Evolutionary conservation across 169 alveolate species (phyloP).

Genomic region (Condylostoma magnum): DNA sequence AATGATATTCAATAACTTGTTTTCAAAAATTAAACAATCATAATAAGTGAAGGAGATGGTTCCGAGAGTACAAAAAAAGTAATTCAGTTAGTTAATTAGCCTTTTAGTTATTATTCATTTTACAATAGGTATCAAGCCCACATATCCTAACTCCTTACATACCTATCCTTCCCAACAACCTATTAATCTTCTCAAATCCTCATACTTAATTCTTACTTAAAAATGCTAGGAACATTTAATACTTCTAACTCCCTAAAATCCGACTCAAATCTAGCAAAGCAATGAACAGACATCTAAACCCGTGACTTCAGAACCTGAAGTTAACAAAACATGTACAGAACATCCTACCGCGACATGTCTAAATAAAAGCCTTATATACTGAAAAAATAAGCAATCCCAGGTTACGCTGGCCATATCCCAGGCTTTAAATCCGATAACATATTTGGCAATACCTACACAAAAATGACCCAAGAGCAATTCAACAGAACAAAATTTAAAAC

Average conservation of each 20-base stretch:
- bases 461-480: slow-evolving; percentile 8
- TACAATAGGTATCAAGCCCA: too few species aligned
- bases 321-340: slow-evolving; percentile 21
- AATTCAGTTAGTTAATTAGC: too few species aligned
- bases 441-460: slow-evolving; percentile 21
- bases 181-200: too few species aligned
- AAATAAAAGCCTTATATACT: neutral
- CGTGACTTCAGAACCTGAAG: slow-evolving; percentile 26
- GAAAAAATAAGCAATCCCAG: slow-evolving; percentile 20
- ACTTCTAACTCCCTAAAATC: neutral
- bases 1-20: too few species aligned
- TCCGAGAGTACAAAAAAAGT: too few species aligned
- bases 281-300: neutral
- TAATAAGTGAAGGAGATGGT: too few species aligned
- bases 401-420: slow-evolving; percentile 30
- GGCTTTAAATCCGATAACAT: slow-evolving; percentile 15
- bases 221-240: slow-evolving; percentile 31
- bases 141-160: too few species aligned
- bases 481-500: slow-evolving; percentile 12
- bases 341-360: slow-evolving; percentile 23
- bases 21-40: too few species aligned
- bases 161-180: too few species aligned
- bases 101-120: too few species aligned
- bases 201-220: too few species aligned
- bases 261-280: neutral